phyloP scores from a whole-genome alignment of 352 stramenopile species.

The Pythium periplocum region DNA sequence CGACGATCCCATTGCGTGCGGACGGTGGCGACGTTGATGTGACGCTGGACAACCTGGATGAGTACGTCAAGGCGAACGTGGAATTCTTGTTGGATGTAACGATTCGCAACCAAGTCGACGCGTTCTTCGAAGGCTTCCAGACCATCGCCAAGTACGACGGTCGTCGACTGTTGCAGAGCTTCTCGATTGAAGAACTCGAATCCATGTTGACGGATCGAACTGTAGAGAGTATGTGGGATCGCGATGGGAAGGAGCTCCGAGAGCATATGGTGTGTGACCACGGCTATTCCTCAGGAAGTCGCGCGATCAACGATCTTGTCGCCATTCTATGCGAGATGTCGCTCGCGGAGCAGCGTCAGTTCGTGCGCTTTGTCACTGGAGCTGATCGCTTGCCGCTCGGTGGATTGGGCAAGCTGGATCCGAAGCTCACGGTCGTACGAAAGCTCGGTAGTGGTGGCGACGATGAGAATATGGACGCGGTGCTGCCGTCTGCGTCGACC shows the following conservation, averaged over 20 bases:
- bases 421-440: slow-evolving; percentile 86
- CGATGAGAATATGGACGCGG: slow-evolving; percentile 28
- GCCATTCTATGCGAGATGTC: slow-evolving; percentile 71
- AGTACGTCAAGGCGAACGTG: slow-evolving; percentile 56
- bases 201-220: slow-evolving; percentile 49
- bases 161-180: slow-evolving; percentile 38
- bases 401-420: slow-evolving; percentile 74
- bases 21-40: slow-evolving; percentile 41
- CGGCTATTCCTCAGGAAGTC: slow-evolving; percentile 65
- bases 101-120: slow-evolving; percentile 51
- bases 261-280: slow-evolving; percentile 83
- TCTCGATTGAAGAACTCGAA: slow-evolving; percentile 65
- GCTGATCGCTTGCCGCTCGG: slow-evolving; percentile 80
- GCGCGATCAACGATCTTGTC: slow-evolving; percentile 65
- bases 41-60: slow-evolving; percentile 32
- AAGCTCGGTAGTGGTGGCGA: slow-evolving; percentile 43
- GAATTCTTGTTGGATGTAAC: slow-evolving; percentile 58
- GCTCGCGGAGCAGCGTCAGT: slow-evolving; percentile 66
- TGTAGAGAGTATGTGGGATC: slow-evolving; percentile 57
- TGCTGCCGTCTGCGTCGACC: slow-evolving; percentile 83
- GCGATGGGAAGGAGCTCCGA: slow-evolving; percentile 57
- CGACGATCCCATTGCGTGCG: slow-evolving; percentile 42
- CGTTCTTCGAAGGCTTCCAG: slow-evolving; percentile 68
- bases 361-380: slow-evolving; percentile 89
- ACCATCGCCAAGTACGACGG: slow-evolving; percentile 30